Evolutionary conservation across 345 rosid genomes (phyloP), one percentile per base, ranked within the genome.

Genomic region (Ailanthus altissimus): DNA sequence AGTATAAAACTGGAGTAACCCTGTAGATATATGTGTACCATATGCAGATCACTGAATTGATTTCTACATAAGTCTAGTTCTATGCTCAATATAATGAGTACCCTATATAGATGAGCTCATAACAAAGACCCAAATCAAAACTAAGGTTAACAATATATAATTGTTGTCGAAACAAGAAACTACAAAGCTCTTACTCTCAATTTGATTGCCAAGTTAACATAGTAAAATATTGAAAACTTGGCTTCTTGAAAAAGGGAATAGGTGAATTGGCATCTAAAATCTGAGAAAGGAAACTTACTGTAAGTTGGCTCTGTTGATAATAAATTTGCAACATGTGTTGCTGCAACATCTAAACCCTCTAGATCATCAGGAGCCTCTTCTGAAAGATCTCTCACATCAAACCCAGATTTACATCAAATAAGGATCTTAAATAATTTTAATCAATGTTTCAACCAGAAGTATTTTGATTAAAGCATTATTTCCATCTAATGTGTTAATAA

Each of bases 301-400:
- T 90, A 97, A 84, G 95, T 85, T 49, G 98, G 98, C 85, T 96
- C 99, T 7, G 93, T 89, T 8, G 98, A 90, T 84, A 96, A 81
- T 83, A 96, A 81, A 83, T 89, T 96, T 73, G 93, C 93, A 74
- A 92, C 99, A 88, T 96, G 98, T 70, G 93, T 89, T 66, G 97
- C 98, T 38, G 99, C 87, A 71, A 92, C 90, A 86, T 96, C 97
- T 87, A 96, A 75, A 51, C 98, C 98, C 84, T 89, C 94, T 45
- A 85, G 28, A 82, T 96, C 99, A 87, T 93, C 98, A 57, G 89
- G 84, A 80, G 90, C 95, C 81, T 92, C 86, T 85, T 93, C 99
- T 56, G 89, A 90, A 76, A 93, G 81, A 66, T 92, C 95, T 77
- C 88, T 91, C 67, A 93, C 97, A 78, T 93, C 94, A 86, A 93